phyloP scores from a whole-genome alignment of 2,329 filamentous ascomycete species.

The Sarocladiaceae sp. region DNA sequence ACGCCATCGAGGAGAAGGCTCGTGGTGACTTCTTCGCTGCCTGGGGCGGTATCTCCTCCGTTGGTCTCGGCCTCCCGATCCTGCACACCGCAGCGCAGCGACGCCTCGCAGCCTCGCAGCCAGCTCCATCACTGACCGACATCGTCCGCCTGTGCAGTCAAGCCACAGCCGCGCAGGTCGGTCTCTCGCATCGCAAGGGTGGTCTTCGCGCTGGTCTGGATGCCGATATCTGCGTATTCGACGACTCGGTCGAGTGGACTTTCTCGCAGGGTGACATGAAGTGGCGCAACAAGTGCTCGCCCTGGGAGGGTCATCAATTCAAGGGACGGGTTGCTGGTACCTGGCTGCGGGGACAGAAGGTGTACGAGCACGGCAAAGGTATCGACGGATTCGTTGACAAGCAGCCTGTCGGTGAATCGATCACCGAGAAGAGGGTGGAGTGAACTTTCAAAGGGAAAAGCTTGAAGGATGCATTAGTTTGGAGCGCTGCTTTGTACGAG shows the following conservation, averaged over 20 bases:
- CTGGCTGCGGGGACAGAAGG: slow-evolving; percentile 71
- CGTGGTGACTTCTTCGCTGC: slow-evolving; percentile 88
- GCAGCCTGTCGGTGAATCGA: slow-evolving; percentile 47
- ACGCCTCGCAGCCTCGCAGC: slow-evolving; percentile 45
- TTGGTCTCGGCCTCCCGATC: slow-evolving; percentile 88
- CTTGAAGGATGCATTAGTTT: not conserved
- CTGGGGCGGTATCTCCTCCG: slow-evolving; percentile 94
- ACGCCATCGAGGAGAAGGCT: slow-evolving; percentile 21
- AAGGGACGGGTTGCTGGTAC: slow-evolving; percentile 78
- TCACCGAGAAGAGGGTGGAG: slow-evolving; percentile 54
- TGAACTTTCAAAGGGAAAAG: slow-evolving; percentile 19
- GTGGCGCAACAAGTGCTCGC: slow-evolving; percentile 89
- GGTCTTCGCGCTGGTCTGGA: slow-evolving; percentile 77
- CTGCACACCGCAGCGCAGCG: slow-evolving; percentile 73
- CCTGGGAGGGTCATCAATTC: slow-evolving; percentile 79
- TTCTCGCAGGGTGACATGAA: slow-evolving; percentile 77
- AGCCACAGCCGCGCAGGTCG: slow-evolving; percentile 86
- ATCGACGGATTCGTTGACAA: slow-evolving; percentile 51
- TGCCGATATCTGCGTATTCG: slow-evolving; percentile 88
- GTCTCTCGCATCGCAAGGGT: slow-evolving; percentile 73
- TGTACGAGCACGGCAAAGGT: slow-evolving; percentile 68
- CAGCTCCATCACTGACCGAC: slow-evolving; percentile 59
- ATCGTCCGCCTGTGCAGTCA: slow-evolving; percentile 81
- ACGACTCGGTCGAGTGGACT: slow-evolving; percentile 74
- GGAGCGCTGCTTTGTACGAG: no score